Conservation (phyloP, 305 asterid species). For the Nicotiana rustica region DNA sequence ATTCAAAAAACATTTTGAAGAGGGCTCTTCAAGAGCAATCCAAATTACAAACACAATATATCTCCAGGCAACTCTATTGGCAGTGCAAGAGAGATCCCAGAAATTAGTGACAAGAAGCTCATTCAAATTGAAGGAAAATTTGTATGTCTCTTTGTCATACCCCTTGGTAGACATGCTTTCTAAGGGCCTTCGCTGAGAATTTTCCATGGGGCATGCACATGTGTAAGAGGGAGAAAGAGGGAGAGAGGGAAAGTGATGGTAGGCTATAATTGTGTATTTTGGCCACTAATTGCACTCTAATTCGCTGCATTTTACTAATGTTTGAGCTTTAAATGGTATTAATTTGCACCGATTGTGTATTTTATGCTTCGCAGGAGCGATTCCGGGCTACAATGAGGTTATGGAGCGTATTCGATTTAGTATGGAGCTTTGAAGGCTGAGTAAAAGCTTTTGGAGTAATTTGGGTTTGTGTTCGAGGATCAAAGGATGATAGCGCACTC, state of each 20-base stretch:
- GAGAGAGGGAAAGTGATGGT: background rate
- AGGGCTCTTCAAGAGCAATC: background rate
- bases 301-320: too few relatives aligned
- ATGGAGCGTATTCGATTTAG: too few relatives aligned
- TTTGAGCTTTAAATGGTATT: too few relatives aligned
- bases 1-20: constrained; percentile 5
- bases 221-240: constrained; percentile 25
- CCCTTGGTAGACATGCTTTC: constrained; percentile 27
- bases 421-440: too few relatives aligned
- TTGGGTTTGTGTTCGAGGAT: too few relatives aligned
- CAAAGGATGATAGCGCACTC: too few relatives aligned
- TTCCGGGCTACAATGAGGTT: too few relatives aligned
- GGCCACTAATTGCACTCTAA: too few relatives aligned
- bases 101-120: constrained; percentile 16
- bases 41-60: background rate
- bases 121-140: constrained; percentile 18
- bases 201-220: constrained; percentile 26
- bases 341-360: too few relatives aligned
- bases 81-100: background rate
- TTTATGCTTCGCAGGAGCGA: too few relatives aligned
- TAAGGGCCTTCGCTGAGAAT: background rate
- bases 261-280: too few relatives aligned
- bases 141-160: background rate
- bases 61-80: constrained; percentile 12
- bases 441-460: too few relatives aligned